Base-by-base conservation (phyloP, 805 yeast species). In the Candida pini region DNA sequence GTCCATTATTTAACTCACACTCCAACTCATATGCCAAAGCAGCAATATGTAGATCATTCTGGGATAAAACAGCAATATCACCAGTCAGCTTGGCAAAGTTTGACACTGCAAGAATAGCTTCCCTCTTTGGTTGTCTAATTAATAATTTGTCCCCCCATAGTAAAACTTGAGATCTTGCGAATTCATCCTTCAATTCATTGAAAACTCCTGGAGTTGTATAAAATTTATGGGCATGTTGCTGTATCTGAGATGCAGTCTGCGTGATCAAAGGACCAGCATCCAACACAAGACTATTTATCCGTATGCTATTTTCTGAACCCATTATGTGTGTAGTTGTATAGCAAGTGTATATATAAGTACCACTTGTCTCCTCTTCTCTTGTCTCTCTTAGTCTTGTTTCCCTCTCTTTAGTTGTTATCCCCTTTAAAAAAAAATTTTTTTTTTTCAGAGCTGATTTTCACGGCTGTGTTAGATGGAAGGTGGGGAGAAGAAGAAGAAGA, bases 231-330 rank as follows among this genome's bases (percentile, higher is more conserved):
- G 95, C 97, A 53, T 71, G 74, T 44, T 73, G 75, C 49, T 79
- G 78, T 29, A 92, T 66, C 15, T 79, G 73, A 3, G 88, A 70
- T 9, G 84, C 85, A 5, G 92, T 70, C 50, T 86, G 94, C 2
- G 95, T 82, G 47, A 92, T 83, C 46, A 92, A 64, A 5, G 98
- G 98, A 33, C 96, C 92, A 3, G 98, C 97, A 71, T 92, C 98
- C 45, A 92, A 69, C 22, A 86, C 84, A 37, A 94, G 66, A 2
- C 78, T 66, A 41, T 71, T 65, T 20, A 78, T 73, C 40, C 64
- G 68, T 2, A 26, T 25, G 16, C 18, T 31, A 6, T 28, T 38
- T n/a, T 40, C 36, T n/a, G 35, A 34, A 17, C 18, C 20, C 53
- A 48, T 44, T 17, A 18, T 2, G 12, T 7, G 10, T 7, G 3